A percentile compares a stretch with the other conserved stretches of the same genome.
Evolutionary conservation across 331 rosid species (phyloP).

Genomic region (Spiraea crenata): DNA sequence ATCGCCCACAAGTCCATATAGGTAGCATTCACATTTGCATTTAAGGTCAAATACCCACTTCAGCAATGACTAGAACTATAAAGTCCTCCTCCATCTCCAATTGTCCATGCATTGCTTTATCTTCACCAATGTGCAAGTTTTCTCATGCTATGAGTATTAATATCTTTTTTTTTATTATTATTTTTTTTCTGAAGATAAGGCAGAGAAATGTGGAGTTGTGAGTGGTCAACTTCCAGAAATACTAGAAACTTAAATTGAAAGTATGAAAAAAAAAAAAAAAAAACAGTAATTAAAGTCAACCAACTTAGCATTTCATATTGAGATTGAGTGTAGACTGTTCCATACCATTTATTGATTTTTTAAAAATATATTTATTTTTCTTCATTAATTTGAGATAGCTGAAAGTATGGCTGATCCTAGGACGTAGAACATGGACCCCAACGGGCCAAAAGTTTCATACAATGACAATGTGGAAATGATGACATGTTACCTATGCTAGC

Average conservation of each 20-base stretch:
- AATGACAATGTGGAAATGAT: neutral
- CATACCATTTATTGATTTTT: neutral
- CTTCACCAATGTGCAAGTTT: neutral
- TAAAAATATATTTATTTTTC: neutral
- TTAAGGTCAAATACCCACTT: neutral
- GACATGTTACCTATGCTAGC: neutral
- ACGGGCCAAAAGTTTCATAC: conserved; percentile 1
- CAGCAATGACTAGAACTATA: neutral
- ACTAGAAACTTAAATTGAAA: neutral
- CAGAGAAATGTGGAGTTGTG: neutral
- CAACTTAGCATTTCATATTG: neutral
- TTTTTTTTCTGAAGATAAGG: neutral
- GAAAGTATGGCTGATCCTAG: conserved; percentile 2
- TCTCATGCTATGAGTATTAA: no score
- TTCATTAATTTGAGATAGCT: neutral
- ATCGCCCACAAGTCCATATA: neutral
- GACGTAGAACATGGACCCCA: conserved; percentile 9
- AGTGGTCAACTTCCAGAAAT: neutral
- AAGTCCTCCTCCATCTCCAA: neutral
- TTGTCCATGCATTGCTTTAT: neutral
- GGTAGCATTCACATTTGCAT: neutral
- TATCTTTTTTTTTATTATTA: no score
- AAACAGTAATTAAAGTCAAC: neutral
- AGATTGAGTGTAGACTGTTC: neutral
- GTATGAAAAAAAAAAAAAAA: neutral